These are phyloP conservation scores for Lecanicillium sp. DNA, from an alignment of 2,329 filamentous ascomycete species.

Conservation along the genomic window DNA sequence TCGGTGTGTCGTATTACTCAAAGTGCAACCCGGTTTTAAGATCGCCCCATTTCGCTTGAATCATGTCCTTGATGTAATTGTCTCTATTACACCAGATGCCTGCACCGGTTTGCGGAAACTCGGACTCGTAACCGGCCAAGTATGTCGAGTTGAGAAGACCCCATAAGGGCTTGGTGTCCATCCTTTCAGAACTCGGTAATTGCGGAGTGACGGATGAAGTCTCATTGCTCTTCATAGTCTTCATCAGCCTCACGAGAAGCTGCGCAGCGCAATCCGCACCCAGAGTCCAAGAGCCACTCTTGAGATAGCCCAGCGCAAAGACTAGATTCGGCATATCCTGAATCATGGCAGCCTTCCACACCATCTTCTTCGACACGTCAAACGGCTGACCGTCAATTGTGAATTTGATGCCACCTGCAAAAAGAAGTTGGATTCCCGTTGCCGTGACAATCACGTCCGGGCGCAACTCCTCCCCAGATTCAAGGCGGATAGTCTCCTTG, in stretches of 20 bases:
- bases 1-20: no score
- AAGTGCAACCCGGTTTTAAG: not conserved
- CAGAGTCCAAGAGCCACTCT: constrained; percentile 55
- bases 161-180: constrained; percentile 1
- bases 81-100: constrained; percentile 3
- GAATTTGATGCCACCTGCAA: constrained; percentile 47
- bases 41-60: constrained; percentile 1
- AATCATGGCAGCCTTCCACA: constrained; percentile 59
- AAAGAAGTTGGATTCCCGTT: constrained; percentile 53
- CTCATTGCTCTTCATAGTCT: not conserved
- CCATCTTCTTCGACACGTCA: constrained; percentile 39
- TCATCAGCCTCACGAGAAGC: not conserved
- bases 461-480: constrained; percentile 40
- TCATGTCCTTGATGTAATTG: constrained; percentile 2
- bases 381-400: constrained; percentile 46
- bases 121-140: not conserved
- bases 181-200: not conserved
- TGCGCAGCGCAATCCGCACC: constrained; percentile 47
- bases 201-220: not conserved
- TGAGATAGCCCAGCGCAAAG: constrained; percentile 56
- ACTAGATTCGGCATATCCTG: constrained; percentile 57
- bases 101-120: constrained; percentile 4
- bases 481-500: constrained; percentile 35
- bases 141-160: constrained; percentile 3
- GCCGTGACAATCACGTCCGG: constrained; percentile 63